Base-by-base conservation (phyloP, 2,329 filamentous ascomycete species). In the Diaporthe ampelina region DNA sequence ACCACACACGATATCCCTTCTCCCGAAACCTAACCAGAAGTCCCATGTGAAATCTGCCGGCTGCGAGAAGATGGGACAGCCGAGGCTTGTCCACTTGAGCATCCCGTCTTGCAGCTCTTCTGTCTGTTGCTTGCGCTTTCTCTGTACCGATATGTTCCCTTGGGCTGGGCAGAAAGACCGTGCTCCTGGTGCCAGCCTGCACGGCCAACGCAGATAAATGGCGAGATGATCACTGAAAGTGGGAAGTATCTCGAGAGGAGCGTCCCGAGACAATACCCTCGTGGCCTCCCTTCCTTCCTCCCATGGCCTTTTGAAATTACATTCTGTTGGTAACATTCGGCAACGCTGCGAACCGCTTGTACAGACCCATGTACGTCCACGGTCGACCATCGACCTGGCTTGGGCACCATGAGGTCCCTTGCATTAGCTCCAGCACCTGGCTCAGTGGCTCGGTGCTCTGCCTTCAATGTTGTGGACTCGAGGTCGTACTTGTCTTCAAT, bases 1-100 rank as follows among this genome's bases (percentile, higher is more conserved):
- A 73, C 35, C 29, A 75, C 70, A 10, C 35, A 37, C 35, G 3
- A 73, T 48, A 4, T 61, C 4, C n/a, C n/a, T 56, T 4, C 4
- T 37, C 35, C 35, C 26, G 24, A 9, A 37, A 8, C 21, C 45
- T 50, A 52, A 40, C 1, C 54, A 56, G 56, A 70, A 75, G 8
- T 26, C 24, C 21, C 65, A 75, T 9, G 13, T 52, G n/a, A 69
- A 50, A 21, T 86, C 84, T 10, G 79, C 79, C 0, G 84, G 84
- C 68, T 87, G 85, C 6, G 85, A 87, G 43, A 87, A 78, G 9
- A 87, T 69, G 24, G 83, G 70, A 73, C 86, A 85, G 15, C 85
- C 86, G 35, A 87, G 79, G 67, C 81, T 83, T 24, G 83, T 79
- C 50, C 82, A 84, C 76, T 86, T 84, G 4, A 81, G 74, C 24